phyloP scores from a whole-genome alignment of 768 basidiomycete genomes.

The Panaeolus papilionaceus region DNA sequence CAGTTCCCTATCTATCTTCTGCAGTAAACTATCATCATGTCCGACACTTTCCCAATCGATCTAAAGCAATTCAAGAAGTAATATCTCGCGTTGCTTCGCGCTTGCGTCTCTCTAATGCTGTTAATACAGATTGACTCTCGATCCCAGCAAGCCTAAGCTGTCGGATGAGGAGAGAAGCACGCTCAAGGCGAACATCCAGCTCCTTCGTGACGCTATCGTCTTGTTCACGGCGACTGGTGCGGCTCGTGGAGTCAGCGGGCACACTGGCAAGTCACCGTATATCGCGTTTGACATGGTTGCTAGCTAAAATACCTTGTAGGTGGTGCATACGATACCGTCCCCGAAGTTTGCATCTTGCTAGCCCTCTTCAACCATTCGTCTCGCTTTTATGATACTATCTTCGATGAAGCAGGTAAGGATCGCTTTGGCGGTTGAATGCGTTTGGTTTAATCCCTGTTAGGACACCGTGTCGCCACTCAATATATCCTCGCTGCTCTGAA shows the following conservation, averaged over 20 bases:
- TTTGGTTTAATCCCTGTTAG: conserved; percentile 39
- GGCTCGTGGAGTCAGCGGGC: conserved; percentile 86
- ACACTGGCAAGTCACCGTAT: conserved; percentile 60
- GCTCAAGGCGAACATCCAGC: conserved; percentile 74
- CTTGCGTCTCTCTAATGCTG: conserved; percentile 18
- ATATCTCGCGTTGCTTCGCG: background rate
- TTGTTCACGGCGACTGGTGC: conserved; percentile 87
- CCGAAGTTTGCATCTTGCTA: conserved; percentile 83
- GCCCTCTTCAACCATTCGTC: conserved; percentile 71
- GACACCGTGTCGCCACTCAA: conserved; percentile 91
- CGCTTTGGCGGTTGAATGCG: background rate
- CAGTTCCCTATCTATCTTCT: conserved; percentile 14
- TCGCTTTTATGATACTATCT: conserved; percentile 71
- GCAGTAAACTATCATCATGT: conserved; percentile 34
- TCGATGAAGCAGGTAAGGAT: conserved; percentile 81
- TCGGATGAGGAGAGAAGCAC: conserved; percentile 63
- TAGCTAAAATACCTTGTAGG: conserved; percentile 38
- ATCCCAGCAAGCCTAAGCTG: conserved; percentile 69
- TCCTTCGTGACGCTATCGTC: conserved; percentile 85
- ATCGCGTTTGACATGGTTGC: conserved; percentile 1
- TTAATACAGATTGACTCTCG: conserved; percentile 65
- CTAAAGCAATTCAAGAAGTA: conserved; percentile 80
- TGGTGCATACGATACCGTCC: conserved; percentile 78
- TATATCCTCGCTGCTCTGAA: conserved; percentile 84
- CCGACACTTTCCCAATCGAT: conserved; percentile 72